Evolutionary conservation across 345 rosid genomes (phyloP).

Genomic region (Lepidium sativum): DNA sequence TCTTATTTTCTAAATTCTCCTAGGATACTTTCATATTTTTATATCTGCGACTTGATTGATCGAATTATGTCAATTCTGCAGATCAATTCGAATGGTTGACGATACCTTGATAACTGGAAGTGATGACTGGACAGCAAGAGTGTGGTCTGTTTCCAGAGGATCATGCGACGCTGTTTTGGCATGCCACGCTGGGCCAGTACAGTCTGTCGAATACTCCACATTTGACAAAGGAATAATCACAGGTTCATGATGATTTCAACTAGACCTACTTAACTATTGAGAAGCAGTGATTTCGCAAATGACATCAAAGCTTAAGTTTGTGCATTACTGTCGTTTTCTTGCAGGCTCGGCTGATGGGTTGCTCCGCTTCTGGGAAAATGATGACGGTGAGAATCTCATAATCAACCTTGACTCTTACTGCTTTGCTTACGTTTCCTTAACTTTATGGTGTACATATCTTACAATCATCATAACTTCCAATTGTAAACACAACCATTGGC

Average conservation of each 20-base stretch:
- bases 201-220: constrained; percentile 72
- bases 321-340: constrained; percentile 12
- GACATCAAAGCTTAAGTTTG: constrained; percentile 4
- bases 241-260: constrained; percentile 35
- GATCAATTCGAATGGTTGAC: constrained; percentile 92
- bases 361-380: constrained; percentile 97
- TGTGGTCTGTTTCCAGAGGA: constrained; percentile 95
- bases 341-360: constrained; percentile 98
- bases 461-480: background rate
- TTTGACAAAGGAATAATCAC: constrained; percentile 90
- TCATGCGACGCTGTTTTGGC: constrained; percentile 88
- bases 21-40: background rate
- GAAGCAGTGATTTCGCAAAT: background rate
- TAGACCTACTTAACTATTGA: background rate
- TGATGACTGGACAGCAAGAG: constrained; percentile 99
- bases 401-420: background rate
- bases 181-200: constrained; percentile 92
- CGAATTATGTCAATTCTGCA: constrained; percentile 32
- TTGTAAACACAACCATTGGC: background rate
- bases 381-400: constrained; percentile 50
- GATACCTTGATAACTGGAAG: constrained; percentile 93
- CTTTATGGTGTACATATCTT: background rate
- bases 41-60: constrained; percentile 7
- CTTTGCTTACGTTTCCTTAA: background rate
- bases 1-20: background rate